A percentile compares a stretch with the other conserved stretches of the same genome.
Evolutionary conservation across 129 eudicot species (phyloP).

Genomic region (Tagetes patula): DNA sequence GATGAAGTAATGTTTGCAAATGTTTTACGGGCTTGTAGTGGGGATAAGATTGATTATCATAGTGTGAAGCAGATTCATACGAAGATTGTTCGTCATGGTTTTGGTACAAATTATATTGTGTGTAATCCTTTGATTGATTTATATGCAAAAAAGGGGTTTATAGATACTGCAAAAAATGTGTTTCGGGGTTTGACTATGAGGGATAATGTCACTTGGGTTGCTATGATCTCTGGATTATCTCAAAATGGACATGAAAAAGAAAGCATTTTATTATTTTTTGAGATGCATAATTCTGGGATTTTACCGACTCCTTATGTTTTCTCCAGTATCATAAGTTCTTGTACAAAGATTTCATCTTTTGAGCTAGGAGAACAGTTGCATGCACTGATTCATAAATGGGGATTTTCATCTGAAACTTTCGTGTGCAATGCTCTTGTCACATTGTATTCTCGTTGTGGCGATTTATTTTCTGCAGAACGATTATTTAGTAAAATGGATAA

Average conservation of each 20-base stretch:
- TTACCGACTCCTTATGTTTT: constrained; percentile 78
- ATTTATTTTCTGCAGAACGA: constrained; percentile 56
- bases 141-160: constrained; percentile 61
- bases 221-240: constrained; percentile 89
- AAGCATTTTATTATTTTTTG: constrained; percentile 55
- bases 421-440: constrained; percentile 85
- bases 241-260: constrained; percentile 61
- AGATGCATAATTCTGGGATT: constrained; percentile 64
- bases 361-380: constrained; percentile 76
- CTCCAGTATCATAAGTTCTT: constrained; percentile 82
- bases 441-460: constrained; percentile 56
- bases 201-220: constrained; percentile 93
- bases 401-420: constrained; percentile 57
- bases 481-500: constrained; percentile 55
- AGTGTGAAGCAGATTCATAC: constrained; percentile 56
- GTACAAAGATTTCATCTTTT: constrained; percentile 59
- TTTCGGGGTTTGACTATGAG: constrained; percentile 45
- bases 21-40: constrained; percentile 50
- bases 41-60: constrained; percentile 30
- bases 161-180: constrained; percentile 53
- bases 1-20: constrained; percentile 52
- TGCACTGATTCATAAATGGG: constrained; percentile 69
- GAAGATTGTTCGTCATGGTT: constrained; percentile 53
- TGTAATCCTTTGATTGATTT: constrained; percentile 72
- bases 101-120: constrained; percentile 42